Percentiles rank a stretch among this genome's conserved stretches.
Conservation (phyloP, 148 eudicot species). For the Arctostaphylos glauca region DNA sequence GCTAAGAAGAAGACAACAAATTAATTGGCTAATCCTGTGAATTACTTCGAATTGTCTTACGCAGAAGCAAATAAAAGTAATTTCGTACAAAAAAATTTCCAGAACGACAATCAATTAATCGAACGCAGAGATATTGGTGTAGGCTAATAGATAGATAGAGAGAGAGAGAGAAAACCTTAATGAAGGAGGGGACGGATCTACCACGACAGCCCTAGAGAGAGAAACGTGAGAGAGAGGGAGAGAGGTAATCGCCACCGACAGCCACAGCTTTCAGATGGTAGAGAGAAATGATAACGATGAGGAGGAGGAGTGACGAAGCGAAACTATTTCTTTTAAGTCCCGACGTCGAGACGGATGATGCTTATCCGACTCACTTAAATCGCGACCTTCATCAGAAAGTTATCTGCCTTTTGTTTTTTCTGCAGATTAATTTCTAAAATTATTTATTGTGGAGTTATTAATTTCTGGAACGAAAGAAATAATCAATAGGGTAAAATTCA, state of each 20-base stretch:
- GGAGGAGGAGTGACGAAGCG: background rate
- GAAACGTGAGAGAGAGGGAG: background rate
- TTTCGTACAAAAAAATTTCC: too few relatives aligned
- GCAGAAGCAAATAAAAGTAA: too few relatives aligned
- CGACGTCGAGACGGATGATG: background rate
- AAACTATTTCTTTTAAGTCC: background rate
- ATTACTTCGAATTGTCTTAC: background rate
- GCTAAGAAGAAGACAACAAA: background rate
- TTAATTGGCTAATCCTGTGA: background rate
- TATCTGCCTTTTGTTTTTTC: too few relatives aligned
- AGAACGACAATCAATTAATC: too few relatives aligned
- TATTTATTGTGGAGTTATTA: too few relatives aligned
- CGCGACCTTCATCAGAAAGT: too few relatives aligned
- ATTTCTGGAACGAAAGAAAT: too few relatives aligned
- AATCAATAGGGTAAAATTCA: too few relatives aligned
- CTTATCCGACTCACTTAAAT: background rate
- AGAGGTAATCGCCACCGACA: background rate
- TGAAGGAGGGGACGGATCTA: background rate
- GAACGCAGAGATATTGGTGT: too few relatives aligned
- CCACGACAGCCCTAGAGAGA: background rate
- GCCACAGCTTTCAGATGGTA: background rate
- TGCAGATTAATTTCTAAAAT: too few relatives aligned
- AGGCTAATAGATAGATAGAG: too few relatives aligned
- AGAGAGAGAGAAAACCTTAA: background rate
- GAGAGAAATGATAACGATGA: background rate